Conservation (phyloP, 257 asterid genomes). For the Scutellaria minor region DNA sequence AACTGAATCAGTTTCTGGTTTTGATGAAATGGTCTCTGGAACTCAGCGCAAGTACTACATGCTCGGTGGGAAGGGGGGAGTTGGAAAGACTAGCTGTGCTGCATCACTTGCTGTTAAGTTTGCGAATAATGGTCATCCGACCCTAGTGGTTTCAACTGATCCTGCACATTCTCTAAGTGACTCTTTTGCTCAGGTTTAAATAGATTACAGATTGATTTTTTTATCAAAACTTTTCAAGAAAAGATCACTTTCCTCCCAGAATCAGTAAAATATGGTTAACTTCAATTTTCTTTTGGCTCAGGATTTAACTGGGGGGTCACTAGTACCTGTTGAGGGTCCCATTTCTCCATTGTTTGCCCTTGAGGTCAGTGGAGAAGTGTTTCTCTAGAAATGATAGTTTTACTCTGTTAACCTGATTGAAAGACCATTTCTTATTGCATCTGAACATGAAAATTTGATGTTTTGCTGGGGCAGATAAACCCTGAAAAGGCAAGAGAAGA, state of each 20-base stretch:
- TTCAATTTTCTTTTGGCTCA: slow-evolving; percentile 38
- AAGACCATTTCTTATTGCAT: slow-evolving; percentile 15
- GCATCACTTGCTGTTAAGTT: slow-evolving; percentile 97
- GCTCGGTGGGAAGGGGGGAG: slow-evolving; percentile 99
- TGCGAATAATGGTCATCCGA: slow-evolving; percentile 96
- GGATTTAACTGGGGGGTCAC: slow-evolving; percentile 90
- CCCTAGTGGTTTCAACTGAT: slow-evolving; percentile 98
- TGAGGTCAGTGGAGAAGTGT: slow-evolving; percentile 64
- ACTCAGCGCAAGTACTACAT: slow-evolving; percentile 91
- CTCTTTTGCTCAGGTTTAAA: slow-evolving; percentile 93
- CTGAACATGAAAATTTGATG: slow-evolving; percentile 34
- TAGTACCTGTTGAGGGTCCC: slow-evolving; percentile 94
- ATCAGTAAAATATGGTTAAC: slow-evolving; percentile 22
- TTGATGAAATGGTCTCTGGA: slow-evolving; percentile 92
- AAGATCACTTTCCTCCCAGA: not conserved
- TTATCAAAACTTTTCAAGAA: not conserved
- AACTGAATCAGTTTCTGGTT: slow-evolving; percentile 68
- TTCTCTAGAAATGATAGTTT: slow-evolving; percentile 23
- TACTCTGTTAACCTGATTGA: slow-evolving; percentile 27
- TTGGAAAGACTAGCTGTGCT: slow-evolving; percentile 98
- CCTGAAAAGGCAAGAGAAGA: slow-evolving; percentile 98
- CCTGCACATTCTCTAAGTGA: slow-evolving; percentile 99
- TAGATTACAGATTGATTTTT: not conserved
- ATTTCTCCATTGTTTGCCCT: slow-evolving; percentile 92
- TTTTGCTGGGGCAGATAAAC: slow-evolving; percentile 68